Base-by-base conservation (phyloP, 257 asterid genomes). In the Primulina tabacum region DNA sequence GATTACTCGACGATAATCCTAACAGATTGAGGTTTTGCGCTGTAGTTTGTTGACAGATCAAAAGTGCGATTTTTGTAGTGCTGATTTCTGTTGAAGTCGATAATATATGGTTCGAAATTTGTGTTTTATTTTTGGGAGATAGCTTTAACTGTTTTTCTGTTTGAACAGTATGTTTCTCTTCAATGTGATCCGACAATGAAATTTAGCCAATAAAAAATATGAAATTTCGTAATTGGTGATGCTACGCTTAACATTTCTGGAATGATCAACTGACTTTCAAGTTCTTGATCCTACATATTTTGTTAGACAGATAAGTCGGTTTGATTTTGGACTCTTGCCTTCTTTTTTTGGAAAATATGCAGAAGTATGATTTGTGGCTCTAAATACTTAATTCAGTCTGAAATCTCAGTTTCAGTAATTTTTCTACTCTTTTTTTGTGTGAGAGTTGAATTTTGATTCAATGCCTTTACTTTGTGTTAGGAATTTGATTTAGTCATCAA, bases 31-130 rank as follows among this genome's bases (percentile, higher is more conserved):
- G 30, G 16, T 40, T 64, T 7, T 40, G 53, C 2, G 29, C 40
- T 75, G 60, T 62, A 28, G 60, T 71, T 9, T 59, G 65, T 47
- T 67, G 21, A 7, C 16, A 40, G 61, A 10, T 69, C 34, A 47
- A 62, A 17, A 16, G 24, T 65, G 52, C 61, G 68, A 30, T 43
- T 4, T 43, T 43, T 43, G 53, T 43, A 3, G n/a, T 43, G n/a
- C n/a, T 43, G n/a, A 43, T 12, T 43, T 43, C 17, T 11, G 53
- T 43, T 43, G 6, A 12, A 43, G n/a, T 43, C 53, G 53, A 43
- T 1, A 11, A 11, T 43, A 12, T 43, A 3, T 43, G 12, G 5
- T 12, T 43, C 3, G 53, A 43, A 12, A 3, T 50, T 50, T 50
- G 0, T 50, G 20, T 50, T 14, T 50, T 14, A 0, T 30, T 16